These are phyloP conservation scores for Houttuynia cordata DNA, from an alignment of 164 flowering plant genomes.

Conservation along the genomic window DNA sequence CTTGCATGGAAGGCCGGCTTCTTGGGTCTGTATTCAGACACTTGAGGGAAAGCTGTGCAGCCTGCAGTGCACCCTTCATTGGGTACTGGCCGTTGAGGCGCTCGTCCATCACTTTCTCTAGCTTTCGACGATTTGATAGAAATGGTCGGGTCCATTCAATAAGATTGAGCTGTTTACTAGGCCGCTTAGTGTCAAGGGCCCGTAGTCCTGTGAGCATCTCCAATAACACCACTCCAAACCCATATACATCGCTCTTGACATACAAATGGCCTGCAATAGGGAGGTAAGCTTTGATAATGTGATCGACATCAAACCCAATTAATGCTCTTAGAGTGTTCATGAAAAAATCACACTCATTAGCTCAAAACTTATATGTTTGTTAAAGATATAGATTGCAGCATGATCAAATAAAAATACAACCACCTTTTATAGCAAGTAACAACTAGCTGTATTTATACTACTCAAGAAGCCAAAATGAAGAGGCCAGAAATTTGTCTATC, in stretches of 20 bases:
- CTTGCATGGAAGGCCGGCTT: constrained; percentile 68
- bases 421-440: no score
- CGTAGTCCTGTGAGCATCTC: constrained; percentile 69
- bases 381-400: no score
- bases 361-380: no score
- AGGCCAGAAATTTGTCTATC: no score
- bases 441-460: no score
- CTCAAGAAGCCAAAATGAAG: no score
- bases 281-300: neutral
- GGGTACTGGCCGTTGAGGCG: constrained; percentile 51
- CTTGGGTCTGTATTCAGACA: constrained; percentile 53
- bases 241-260: constrained; percentile 82
- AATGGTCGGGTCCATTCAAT: constrained; percentile 68
- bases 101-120: constrained; percentile 42
- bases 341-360: no score
- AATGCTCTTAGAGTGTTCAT: no score
- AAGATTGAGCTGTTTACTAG: constrained; percentile 41
- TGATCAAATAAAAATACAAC: no score
- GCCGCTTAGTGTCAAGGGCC: constrained; percentile 61
- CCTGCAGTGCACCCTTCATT: constrained; percentile 32
- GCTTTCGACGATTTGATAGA: constrained; percentile 34
- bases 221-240: constrained; percentile 74
- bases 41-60: constrained; percentile 49
- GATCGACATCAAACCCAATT: no score
- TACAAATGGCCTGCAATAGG: constrained; percentile 64